Conservation (phyloP, 1,284 basidiomycete genomes). For the Porodaedalea pini region DNA sequence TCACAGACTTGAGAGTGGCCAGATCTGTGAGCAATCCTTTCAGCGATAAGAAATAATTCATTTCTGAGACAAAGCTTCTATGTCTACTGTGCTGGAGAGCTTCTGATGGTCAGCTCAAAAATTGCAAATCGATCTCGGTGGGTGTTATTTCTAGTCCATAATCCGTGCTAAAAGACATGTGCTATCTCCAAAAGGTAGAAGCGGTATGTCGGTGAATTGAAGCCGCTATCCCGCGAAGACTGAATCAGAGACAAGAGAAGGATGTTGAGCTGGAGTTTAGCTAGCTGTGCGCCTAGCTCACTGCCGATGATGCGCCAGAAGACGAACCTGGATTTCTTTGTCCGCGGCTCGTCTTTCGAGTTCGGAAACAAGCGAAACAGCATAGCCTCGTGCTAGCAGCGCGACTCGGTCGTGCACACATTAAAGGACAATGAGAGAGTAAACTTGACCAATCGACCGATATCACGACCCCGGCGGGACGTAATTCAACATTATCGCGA, state of each 20-base stretch:
- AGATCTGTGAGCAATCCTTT: no score
- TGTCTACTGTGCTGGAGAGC: no score
- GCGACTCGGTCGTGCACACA: not conserved
- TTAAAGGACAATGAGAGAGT: not conserved
- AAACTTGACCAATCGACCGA: not conserved
- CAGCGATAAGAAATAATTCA: no score
- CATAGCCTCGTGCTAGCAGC: slow-evolving; percentile 1
- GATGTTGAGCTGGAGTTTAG: not conserved
- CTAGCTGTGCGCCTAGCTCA: not conserved
- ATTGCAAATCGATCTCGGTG: no score
- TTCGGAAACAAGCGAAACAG: slow-evolving; percentile 3
- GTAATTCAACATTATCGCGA: not conserved
- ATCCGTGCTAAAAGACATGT: not conserved
- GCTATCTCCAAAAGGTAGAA: not conserved
- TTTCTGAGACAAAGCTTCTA: no score
- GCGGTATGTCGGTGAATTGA: no score
- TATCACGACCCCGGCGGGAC: not conserved
- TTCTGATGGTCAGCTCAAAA: no score
- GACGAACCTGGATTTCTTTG: not conserved
- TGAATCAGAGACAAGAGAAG: not conserved
- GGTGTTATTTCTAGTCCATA: no score
- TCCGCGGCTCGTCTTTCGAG: not conserved
- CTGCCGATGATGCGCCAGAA: not conserved
- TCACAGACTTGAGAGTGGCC: no score
- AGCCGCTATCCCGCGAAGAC: no score